phyloP scores from a whole-genome alignment of 2,329 filamentous ascomycete genomes.

The Fusarium setosum region DNA sequence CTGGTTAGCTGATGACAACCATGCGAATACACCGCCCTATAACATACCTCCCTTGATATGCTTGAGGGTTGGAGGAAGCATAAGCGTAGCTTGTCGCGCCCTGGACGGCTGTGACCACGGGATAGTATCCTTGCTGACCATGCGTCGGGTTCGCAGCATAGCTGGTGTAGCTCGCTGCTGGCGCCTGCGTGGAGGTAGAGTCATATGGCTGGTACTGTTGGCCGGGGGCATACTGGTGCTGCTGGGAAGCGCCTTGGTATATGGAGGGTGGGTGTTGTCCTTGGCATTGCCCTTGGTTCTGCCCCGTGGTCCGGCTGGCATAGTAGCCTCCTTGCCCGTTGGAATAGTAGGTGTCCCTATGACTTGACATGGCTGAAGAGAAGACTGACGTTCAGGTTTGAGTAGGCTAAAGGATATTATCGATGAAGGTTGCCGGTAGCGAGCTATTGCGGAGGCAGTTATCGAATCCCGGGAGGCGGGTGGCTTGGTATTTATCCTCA shows the following conservation, averaged over 20 bases:
- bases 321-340: background rate
- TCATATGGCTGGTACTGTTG: background rate
- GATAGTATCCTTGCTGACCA: background rate
- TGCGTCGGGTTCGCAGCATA: background rate
- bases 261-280: background rate
- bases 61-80: conserved; percentile 7
- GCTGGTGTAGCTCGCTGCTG: background rate
- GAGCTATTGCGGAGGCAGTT: background rate
- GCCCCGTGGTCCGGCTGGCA: background rate
- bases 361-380: background rate
- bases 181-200: background rate
- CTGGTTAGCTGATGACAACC: background rate
- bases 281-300: background rate
- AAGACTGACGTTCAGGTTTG: background rate
- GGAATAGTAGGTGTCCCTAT: background rate
- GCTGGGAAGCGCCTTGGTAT: background rate
- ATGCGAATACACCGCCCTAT: background rate
- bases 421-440: background rate
- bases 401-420: background rate
- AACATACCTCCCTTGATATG: conserved; percentile 28
- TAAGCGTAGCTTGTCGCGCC: background rate
- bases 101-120: background rate
- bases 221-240: background rate
- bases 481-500: background rate
- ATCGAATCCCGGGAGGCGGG: too few relatives aligned